Conservation (phyloP, 2,329 filamentous ascomycete species). For the Fusarium pseudonygamai region DNA sequence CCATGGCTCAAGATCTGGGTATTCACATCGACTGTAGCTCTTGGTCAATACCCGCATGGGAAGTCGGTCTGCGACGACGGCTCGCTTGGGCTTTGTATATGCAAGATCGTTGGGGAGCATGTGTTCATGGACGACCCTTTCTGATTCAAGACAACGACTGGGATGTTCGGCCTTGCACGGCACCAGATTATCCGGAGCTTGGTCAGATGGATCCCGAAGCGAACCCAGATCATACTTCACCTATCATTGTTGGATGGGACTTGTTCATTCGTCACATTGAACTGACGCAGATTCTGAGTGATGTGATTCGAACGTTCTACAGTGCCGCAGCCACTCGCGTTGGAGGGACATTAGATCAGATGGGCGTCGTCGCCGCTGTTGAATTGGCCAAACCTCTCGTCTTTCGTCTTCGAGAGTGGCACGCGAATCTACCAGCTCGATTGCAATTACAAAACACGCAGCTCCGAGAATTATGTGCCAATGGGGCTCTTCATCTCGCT, state of each 20-base stretch:
- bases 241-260: conserved; percentile 56
- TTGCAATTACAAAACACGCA: conserved; percentile 56
- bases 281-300: conserved; percentile 60
- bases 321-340: conserved; percentile 47
- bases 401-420: conserved; percentile 54
- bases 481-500: conserved; percentile 59
- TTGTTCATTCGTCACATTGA: conserved; percentile 62
- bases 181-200: conserved; percentile 53
- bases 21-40: conserved; percentile 68
- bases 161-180: conserved; percentile 55
- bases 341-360: conserved; percentile 45
- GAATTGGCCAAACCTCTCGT: conserved; percentile 48
- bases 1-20: conserved; percentile 66
- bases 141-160: conserved; percentile 64
- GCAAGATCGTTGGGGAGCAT: conserved; percentile 70
- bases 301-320: conserved; percentile 61
- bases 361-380: conserved; percentile 47
- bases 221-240: conserved; percentile 51
- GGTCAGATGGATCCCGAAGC: conserved; percentile 46
- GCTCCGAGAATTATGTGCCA: conserved; percentile 53
- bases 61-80: conserved; percentile 67
- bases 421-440: conserved; percentile 55
- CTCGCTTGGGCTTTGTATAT: conserved; percentile 72
- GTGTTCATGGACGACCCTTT: conserved; percentile 66
- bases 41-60: conserved; percentile 72